Evolutionary conservation across 2,329 filamentous ascomycete species (phyloP), one percentile per base, ranked within the genome.

Genomic region (Aspergillus pseudonomiae): DNA sequence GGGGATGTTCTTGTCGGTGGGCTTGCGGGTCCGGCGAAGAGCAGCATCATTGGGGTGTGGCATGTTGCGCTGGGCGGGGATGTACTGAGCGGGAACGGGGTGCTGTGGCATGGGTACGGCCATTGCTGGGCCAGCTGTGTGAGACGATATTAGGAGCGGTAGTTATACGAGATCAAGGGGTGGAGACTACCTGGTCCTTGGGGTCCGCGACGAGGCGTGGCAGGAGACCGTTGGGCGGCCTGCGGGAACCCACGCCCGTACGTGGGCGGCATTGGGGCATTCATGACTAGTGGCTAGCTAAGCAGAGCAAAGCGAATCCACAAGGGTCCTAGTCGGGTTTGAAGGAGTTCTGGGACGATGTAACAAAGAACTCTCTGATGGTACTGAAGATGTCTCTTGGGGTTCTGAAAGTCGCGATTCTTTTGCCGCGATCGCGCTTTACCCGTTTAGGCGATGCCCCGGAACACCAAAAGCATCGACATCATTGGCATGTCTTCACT

Each of bases 1-100:
- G 45, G 95, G 94, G 30, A 99, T 88, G 72, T 93, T 95, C 84
- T 93, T 96, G 79, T 99, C 95, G 63, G 93, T 97, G 1, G 95
- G 95, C 79, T 94, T 96, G 75, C 89, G 89, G 74, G 92, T 93
- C 70, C 92, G 89, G 65, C 93, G 88, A 78, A 94, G 93, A 53
- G 91, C 89, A 67, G 75, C 73, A 52, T 80, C 78, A 36, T 76
- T 78, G 30, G 76, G 75, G 52, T 77, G 76, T 41, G 74, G 65
- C 65, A 77, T 76, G 60, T 72, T 70, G 63, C 78, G 78, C 67
- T 77, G 76, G 26, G 73, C 68, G 30, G 77, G 65, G 66, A 79
- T 72, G 63, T 77, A 77, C 60, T 79, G 78, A 28, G 75, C 72
- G 52, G 77, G 72, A 26, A 77, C 72, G 24, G 77, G 72, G 62